Evolutionary conservation across 495 filamentous ascomycete species (phyloP), one percentile per base, ranked within the genome.

Genomic region (Penicillium verhagenii): DNA sequence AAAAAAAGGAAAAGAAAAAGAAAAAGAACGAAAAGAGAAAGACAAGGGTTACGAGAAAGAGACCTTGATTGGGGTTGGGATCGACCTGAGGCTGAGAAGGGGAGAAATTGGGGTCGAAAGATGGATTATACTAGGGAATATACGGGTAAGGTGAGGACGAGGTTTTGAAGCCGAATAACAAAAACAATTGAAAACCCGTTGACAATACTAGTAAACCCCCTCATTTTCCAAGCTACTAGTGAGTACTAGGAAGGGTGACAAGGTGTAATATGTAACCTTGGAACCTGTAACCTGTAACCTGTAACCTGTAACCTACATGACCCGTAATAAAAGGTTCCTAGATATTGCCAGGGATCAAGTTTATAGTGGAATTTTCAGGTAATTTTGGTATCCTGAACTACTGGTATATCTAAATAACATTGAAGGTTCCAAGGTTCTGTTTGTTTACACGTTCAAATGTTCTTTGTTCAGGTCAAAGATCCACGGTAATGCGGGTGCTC

Each of bases 11-110:
- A 47, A 37, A 42, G n/a, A 33, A 43, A 53, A 46, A 47, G 47
- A 24, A 43, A 31, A 16, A 48, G 40, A 18, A 52, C 33, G 39
- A 50, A 54, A 26, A 37, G 43, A 56, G 35, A 51, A 33, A 46
- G 26, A 49, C 31, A 58, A 40, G 31, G 52, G 53, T 56, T 52
- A 58, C 47, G 58, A 50, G 45, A 53, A 46, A 57, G 51, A 16
- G n/a, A n/a, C n/a, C 16, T 37, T 52, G 47, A 57, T 45, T 35
- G 26, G 39, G 45, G 28, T 42, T 47, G 53, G 55, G 58, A 54
- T 61, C 38, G 57, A 47, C 28, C 18, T 42, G 57, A 52, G 43
- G 43, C 49, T 53, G 42, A 43, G 37, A 45, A 46, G 25, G 14
- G 14, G 33, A 48, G 16, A 23, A 45, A 25, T 45, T 16, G 42